Evolutionary conservation across 352 stramenopile species (phyloP), one percentile per base, ranked within the genome.

Genomic region (Thraustotheca clavata): DNA sequence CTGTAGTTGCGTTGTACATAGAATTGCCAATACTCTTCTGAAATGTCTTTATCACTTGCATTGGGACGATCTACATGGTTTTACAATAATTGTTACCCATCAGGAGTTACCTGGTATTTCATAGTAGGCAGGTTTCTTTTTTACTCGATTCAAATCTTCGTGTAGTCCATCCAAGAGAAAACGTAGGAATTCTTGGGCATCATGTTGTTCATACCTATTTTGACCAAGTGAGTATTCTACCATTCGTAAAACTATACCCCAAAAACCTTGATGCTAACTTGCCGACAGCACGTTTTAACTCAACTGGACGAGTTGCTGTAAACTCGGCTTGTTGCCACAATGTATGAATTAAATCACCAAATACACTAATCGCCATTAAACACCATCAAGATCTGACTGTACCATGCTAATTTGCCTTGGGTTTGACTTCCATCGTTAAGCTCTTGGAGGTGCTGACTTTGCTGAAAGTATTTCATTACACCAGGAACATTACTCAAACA

Each of bases 171-270:
- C 87, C 1, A 96, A 71, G 12, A 96, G 67, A 31, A 89, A 91
- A 12, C 89, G 87, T n/a, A 96, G 68, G 54, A 96, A 95, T 59
- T 96, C 87, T 55, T 96, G 87, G 0, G 88, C 85, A 50, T 96
- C 88, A 59, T 96, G 86, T 65, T 96, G 87, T 39, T 93, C 80
- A 70, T 95, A 95, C 11, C 43, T 52, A 7, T 31, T 16, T 52
- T 2, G 11, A 41, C 14, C 26, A n/a, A n/a, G 27, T 3, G 36
- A 65, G 3, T 2, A 52, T 2, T 3, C 7, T 9, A 2, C n/a
- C 9, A 24, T 2, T 3, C 24, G 1, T 1, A 7, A 35, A 8
- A 11, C 31, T 16, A 43, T 9, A 52, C 5, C 81, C 80, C 0
- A 70, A 77, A 48, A 92, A 94, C n/a, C 79, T 71, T 4, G 73